Base-by-base conservation (phyloP, 306 rosid genomes). In the Gynostemma pentaphyllum region DNA sequence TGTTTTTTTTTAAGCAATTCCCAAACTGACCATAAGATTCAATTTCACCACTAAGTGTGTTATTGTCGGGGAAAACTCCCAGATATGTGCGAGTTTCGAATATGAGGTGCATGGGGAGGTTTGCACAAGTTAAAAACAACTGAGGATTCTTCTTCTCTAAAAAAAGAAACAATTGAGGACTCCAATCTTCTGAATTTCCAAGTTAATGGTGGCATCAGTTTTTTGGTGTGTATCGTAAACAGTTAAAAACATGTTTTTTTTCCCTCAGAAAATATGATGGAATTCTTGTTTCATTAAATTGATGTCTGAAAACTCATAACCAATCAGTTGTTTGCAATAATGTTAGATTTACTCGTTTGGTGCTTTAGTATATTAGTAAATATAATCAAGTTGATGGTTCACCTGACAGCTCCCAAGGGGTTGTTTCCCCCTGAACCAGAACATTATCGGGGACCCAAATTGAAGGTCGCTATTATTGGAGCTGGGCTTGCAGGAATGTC, bases 401-500 rank as follows among this genome's bases (percentile, higher is more conserved):
- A 12, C 42, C 16, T 82, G 66, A 21, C 95, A 86, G 99, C 96
- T 63, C 99, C 99, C 23, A 92, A 86, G 61, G 99, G 99, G 45
- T 62, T 92, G 77, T 92, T 88, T 79, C 99, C 99, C 57, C 88
- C 99, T 0, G 99, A 92, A 66, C 99, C 96, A 4, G 94, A 79
- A 51, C 88, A 77, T 66, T 92, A 92, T 71, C 80, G 95, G 45
- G 99, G 99, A 30, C 96, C 99, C 0, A 92, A 88, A 85, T 79
- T 92, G 64, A 88, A 86, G 76, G 95, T 92, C 63, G 99, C 99
- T n/a, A 92, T 92, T 45, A 75, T 92, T 51, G 96, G 99, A 62
- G 96, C 99, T 73, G 99, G 99, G 28, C 94, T 92, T 75, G 99
- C 96, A 0, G 96, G 99, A 74, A 88, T 92, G 99, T 88, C 96